Base-by-base conservation (phyloP, 2,329 filamentous ascomycete species). In the Calonectria crousiana region DNA sequence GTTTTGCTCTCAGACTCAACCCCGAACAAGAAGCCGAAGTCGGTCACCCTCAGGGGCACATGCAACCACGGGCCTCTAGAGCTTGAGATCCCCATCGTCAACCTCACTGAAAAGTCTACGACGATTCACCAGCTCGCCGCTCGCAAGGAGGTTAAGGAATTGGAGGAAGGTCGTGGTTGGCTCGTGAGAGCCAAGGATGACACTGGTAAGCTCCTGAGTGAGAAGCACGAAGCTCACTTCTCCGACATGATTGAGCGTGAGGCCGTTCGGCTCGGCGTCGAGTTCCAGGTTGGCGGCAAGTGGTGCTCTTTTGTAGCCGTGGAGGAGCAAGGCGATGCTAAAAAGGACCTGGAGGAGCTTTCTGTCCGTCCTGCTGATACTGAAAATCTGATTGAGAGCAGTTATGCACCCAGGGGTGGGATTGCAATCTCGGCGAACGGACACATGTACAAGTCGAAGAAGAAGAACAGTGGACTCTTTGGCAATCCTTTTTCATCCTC, bases 301-400 rank as follows among this genome's bases (percentile, higher is more conserved):
- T 94, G 91, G 89, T 94, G 91, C 79, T 94, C 93, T 0, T 95
- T 95, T 75, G 91, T 95, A 4, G 94, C 94, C 2, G 87, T 94
- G 2, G 87, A 92, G 74, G 84, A 87, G 11, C 83, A 86, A 1
- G 72, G 62, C 8, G 69, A 67, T 6, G 69, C 72, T 0, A 23
- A 75, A 6, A 62, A 56, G 28, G 69, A 72, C 13, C 44, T 64
- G 6, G 60, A 66, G 0, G 65, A 72, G 28, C 30, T 60, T 18
- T 8, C 64, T 14, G 32, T 44, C 6, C 41, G 28, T 6, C 20
- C 20, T 2, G 20, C 16, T 3, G 11, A 38, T 4, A 23, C 32
- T 20, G 18, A 16, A 5, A 4, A 30, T 4, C 10, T 44, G 2
- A 8, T 28, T 20, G 11, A 51, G 44, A 32, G 30, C n/a, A 41